Percentiles rank a stretch among this genome's conserved stretches.
phyloP scores from a whole-genome alignment of 371 early-diverging fungal genomes.

The Funneliformis caledonium region DNA sequence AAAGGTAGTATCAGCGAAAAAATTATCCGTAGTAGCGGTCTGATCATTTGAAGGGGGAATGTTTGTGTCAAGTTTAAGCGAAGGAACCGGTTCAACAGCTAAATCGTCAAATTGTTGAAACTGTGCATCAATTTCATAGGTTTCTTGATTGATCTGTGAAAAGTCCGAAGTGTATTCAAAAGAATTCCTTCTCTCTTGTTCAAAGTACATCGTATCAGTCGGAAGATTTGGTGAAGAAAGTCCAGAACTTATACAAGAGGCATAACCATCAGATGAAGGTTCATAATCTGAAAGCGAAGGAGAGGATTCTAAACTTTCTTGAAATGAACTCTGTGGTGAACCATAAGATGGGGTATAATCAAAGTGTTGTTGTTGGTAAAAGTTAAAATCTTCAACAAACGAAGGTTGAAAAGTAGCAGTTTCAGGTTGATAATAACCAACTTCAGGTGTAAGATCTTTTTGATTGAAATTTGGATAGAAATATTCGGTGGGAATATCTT shows the following conservation, averaged over 20 bases:
- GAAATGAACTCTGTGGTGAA: constrained; percentile 7
- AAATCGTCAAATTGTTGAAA: background rate
- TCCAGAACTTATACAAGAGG: background rate
- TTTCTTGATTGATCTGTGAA: background rate
- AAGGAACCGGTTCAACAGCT: background rate
- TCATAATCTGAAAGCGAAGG: constrained; percentile 22
- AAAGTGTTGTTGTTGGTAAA: background rate
- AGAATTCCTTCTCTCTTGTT: background rate
- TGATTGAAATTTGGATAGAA: too few relatives aligned
- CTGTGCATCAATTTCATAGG: background rate
- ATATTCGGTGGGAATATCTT: too few relatives aligned
- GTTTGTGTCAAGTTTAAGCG: constrained; percentile 24
- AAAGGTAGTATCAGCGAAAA: background rate
- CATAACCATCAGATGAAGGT: constrained; percentile 24
- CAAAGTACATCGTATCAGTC: background rate
- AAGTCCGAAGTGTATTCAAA: background rate
- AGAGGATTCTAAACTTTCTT: constrained; percentile 10
- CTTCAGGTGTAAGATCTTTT: too few relatives aligned
- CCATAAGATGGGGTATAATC: constrained; percentile 33
- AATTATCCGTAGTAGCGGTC: too few relatives aligned
- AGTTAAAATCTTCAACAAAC: background rate
- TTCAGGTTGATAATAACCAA: background rate
- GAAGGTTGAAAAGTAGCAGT: background rate
- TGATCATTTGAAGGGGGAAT: background rate
- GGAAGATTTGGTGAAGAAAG: constrained; percentile 14